Conservation (phyloP, 2,329 filamentous ascomycete species). For the Dryadomyces sulphureus region DNA sequence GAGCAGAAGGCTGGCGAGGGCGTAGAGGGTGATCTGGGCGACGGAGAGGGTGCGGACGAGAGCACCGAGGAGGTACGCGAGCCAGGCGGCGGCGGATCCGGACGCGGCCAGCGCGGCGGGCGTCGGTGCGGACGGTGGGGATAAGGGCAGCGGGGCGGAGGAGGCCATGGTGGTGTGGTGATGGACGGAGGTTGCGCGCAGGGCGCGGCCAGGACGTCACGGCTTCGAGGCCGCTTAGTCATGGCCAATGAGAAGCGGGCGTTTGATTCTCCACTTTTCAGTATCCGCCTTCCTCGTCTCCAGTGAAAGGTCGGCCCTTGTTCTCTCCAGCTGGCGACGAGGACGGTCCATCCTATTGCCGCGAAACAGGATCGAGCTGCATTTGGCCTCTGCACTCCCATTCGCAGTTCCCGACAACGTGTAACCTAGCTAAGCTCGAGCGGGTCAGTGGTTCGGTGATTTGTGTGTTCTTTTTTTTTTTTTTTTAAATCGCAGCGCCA, state of each 20-base stretch:
- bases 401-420: neutral
- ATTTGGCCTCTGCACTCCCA: neutral
- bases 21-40: neutral
- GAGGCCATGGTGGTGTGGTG: neutral
- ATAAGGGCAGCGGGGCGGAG: constrained; percentile 2
- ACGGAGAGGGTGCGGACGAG: constrained; percentile 1
- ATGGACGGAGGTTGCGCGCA: neutral
- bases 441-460: neutral
- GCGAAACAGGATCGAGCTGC: neutral
- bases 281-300: neutral
- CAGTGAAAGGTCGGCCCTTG: neutral
- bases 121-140: neutral
- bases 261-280: neutral
- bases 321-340: no score
- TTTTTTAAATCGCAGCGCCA: no score
- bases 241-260: neutral
- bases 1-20: neutral
- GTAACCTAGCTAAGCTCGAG: neutral
- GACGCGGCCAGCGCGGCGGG: no score
- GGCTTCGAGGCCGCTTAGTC: neutral
- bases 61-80: no score
- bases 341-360: neutral
- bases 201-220: neutral
- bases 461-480: neutral
- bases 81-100: no score